phyloP scores from a whole-genome alignment of 257 asterid species.

The Salvia rosmarinus region DNA sequence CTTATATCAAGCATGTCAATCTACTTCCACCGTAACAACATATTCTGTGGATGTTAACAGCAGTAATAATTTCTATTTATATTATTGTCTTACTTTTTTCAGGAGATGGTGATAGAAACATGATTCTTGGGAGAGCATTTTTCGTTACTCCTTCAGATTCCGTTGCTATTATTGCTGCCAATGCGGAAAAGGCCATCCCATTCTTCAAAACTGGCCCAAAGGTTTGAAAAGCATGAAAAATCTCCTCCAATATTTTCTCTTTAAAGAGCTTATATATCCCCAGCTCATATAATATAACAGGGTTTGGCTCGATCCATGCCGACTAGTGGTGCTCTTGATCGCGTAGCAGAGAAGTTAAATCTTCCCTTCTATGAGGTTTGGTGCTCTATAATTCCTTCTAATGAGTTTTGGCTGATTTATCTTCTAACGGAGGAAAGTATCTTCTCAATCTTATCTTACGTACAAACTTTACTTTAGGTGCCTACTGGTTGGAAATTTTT shows the following conservation, averaged over 20 bases:
- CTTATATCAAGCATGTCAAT: constrained; percentile 29
- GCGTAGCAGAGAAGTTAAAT: constrained; percentile 82
- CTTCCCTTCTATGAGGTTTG: constrained; percentile 85
- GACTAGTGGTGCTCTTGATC: constrained; percentile 95
- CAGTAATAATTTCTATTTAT: neutral
- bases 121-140: constrained; percentile 88
- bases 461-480: constrained; percentile 54
- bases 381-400: constrained; percentile 1
- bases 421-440: neutral
- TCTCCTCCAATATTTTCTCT: constrained; percentile 1
- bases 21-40: neutral
- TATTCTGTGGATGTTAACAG: neutral
- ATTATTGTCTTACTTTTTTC: constrained; percentile 32
- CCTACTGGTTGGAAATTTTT: constrained; percentile 99
- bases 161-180: constrained; percentile 95
- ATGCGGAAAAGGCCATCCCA: constrained; percentile 85
- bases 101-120: constrained; percentile 99
- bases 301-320: constrained; percentile 99
- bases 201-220: constrained; percentile 82
- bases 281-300: constrained; percentile 42
- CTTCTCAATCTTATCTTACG: constrained; percentile 19
- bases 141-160: constrained; percentile 99
- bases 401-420: constrained; percentile 4
- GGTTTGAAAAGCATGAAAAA: constrained; percentile 47
- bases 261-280: neutral